Conservation (phyloP, 495 filamentous ascomycete species). For the Annulohypoxylon moriforme region DNA sequence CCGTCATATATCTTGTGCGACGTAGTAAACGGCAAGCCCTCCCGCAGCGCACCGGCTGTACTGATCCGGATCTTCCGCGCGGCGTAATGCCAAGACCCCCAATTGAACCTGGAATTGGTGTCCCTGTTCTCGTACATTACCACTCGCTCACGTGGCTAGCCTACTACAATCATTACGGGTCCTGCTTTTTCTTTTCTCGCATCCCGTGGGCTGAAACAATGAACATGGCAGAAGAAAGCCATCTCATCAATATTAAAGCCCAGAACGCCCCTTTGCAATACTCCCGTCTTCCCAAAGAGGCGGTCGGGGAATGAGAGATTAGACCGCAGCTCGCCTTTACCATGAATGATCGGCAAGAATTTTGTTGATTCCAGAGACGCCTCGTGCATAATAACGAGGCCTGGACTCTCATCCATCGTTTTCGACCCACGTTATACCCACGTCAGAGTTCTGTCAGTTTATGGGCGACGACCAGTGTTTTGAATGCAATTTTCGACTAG, state of each 20-base stretch:
- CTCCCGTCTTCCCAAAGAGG: slow-evolving; percentile 9
- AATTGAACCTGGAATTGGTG: background rate
- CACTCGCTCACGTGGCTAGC: slow-evolving; percentile 38
- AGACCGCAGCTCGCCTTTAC: slow-evolving; percentile 10
- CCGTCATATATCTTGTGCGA: slow-evolving; percentile 24
- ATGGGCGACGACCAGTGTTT: slow-evolving; percentile 8
- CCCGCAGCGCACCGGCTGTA: slow-evolving; percentile 11
- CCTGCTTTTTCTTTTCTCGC: slow-evolving; percentile 1
- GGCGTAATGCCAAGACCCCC: slow-evolving; percentile 26
- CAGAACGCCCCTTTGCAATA: slow-evolving; percentile 6
- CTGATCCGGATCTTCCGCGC: slow-evolving; percentile 29
- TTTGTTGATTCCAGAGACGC: slow-evolving; percentile 5
- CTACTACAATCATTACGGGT: slow-evolving; percentile 6
- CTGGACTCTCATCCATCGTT: slow-evolving; percentile 35
- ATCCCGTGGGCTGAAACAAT: slow-evolving; percentile 11
- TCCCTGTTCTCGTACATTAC: slow-evolving; percentile 36
- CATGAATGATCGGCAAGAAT: slow-evolving; percentile 28
- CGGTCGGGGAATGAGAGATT: slow-evolving; percentile 13
- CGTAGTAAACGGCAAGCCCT: background rate
- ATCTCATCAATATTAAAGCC: slow-evolving; percentile 14
- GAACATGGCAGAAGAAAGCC: slow-evolving; percentile 22
- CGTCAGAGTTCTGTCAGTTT: slow-evolving; percentile 42
- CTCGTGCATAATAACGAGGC: slow-evolving; percentile 17
- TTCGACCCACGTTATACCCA: slow-evolving; percentile 38
- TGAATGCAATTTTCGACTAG: slow-evolving; percentile 10